A percentile compares a stretch with the other conserved stretches of the same genome.
These are phyloP conservation scores for Eutrema salsugineum DNA, from an alignment of 441 rosid genomes.

Conservation along the genomic window DNA sequence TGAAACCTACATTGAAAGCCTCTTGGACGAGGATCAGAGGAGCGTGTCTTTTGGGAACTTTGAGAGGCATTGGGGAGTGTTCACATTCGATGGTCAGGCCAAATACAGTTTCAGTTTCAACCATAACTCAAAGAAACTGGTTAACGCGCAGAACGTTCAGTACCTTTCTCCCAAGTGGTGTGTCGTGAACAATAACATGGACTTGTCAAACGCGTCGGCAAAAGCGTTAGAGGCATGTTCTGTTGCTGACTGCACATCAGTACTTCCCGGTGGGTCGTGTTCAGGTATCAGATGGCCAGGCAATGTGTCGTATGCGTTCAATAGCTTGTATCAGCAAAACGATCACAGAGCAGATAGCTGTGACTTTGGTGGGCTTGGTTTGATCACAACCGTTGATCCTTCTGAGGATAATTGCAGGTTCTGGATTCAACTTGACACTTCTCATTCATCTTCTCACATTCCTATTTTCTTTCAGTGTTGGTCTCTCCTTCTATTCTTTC, in stretches of 20 bases:
- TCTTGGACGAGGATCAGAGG: slow-evolving; percentile 74
- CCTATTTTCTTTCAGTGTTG: neutral
- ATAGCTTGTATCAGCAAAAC: slow-evolving; percentile 80
- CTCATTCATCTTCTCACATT: slow-evolving; percentile 33
- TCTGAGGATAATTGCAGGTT: slow-evolving; percentile 62
- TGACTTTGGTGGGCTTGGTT: slow-evolving; percentile 76
- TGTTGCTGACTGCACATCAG: slow-evolving; percentile 60
- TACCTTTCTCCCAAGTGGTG: slow-evolving; percentile 86
- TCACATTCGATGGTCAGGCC: slow-evolving; percentile 92
- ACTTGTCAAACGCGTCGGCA: slow-evolving; percentile 66
- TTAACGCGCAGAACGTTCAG: slow-evolving; percentile 63
- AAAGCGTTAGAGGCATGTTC: slow-evolving; percentile 61
- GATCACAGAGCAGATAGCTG: slow-evolving; percentile 71
- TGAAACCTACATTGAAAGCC: slow-evolving; percentile 64
- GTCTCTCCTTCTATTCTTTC: slow-evolving; percentile 19
- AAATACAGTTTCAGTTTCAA: slow-evolving; percentile 60
- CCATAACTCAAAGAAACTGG: slow-evolving; percentile 45
- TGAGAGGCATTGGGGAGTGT: slow-evolving; percentile 90
- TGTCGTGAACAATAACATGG: slow-evolving; percentile 69
- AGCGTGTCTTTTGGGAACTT: slow-evolving; percentile 55
- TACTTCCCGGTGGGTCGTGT: slow-evolving; percentile 77
- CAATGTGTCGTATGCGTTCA: slow-evolving; percentile 77
- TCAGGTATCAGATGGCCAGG: slow-evolving; percentile 70
- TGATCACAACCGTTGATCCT: slow-evolving; percentile 82
- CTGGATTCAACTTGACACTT: slow-evolving; percentile 49